Evolutionary conservation across 78 protist species (phyloP).

Genomic region (Dictyostelium discoideum): DNA sequence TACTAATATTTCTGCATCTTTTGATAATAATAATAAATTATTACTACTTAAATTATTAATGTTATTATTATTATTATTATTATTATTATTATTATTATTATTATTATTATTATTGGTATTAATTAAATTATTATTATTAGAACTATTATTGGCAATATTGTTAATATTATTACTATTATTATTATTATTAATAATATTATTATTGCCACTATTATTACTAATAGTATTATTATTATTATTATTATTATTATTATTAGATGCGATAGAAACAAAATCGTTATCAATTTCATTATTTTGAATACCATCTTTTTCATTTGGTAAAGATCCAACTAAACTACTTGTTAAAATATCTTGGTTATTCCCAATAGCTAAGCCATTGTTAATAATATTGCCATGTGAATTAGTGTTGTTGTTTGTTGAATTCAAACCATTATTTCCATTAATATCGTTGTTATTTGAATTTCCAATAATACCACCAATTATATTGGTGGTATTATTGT

Average conservation of each 20-base stretch:
- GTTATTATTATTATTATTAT: background rate
- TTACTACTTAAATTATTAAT: background rate
- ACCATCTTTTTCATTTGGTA: background rate
- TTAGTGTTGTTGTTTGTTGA: background rate
- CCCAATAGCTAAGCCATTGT: constrained; percentile 9
- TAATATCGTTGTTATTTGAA: background rate
- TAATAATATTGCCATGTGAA: background rate
- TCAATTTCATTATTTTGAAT: background rate
- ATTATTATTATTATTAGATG: background rate
- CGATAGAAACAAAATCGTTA: background rate
- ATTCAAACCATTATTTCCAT: background rate
- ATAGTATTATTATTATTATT: background rate
- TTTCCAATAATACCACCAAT: background rate
- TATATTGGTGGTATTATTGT: background rate
- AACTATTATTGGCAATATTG: background rate
- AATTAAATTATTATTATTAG: background rate
- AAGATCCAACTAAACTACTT: background rate
- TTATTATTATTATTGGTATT: background rate
- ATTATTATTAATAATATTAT: background rate
- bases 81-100: background rate
- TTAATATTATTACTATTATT: background rate
- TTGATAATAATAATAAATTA: background rate
- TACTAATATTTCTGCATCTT: constrained; percentile 44
- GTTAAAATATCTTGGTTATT: background rate
- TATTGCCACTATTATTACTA: background rate